Conservation (phyloP, 768 basidiomycete species). For the Tricholoma furcatifolium region DNA sequence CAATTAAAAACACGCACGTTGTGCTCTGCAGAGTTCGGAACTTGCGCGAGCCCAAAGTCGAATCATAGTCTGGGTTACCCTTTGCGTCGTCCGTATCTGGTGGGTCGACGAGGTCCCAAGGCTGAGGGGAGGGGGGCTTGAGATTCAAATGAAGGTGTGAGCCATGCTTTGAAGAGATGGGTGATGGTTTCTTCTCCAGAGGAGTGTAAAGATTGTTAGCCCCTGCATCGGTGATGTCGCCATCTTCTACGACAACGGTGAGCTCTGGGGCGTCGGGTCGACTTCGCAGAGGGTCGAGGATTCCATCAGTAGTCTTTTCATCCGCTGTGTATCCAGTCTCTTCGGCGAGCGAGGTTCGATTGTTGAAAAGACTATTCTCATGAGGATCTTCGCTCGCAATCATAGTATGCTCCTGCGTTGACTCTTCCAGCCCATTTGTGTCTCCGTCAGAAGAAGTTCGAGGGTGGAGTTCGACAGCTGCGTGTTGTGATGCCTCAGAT, state of each 20-base stretch:
- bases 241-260: constrained; percentile 21
- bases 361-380: not conserved
- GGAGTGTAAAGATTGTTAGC: constrained; percentile 24
- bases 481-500: constrained; percentile 3
- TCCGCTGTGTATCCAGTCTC: not conserved
- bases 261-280: constrained; percentile 12
- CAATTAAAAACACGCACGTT: constrained; percentile 34
- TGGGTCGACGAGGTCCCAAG: constrained; percentile 63
- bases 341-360: constrained; percentile 1
- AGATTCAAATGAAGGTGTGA: constrained; percentile 51
- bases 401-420: constrained; percentile 24
- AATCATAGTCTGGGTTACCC: constrained; percentile 38
- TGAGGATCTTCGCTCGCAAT: constrained; percentile 19
- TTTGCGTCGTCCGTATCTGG: constrained; percentile 40
- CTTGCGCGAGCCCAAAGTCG: constrained; percentile 40
- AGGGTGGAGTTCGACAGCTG: not conserved
- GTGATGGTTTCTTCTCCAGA: constrained; percentile 26
- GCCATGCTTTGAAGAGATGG: constrained; percentile 28
- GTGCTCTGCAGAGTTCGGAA: constrained; percentile 42
- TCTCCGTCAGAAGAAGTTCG: not conserved
- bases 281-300: constrained; percentile 9
- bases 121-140: constrained; percentile 54
- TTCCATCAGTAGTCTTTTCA: constrained; percentile 5
- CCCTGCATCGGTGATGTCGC: constrained; percentile 24
- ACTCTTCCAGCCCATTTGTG: constrained; percentile 2